Percentiles rank a stretch among this genome's conserved stretches.
phyloP scores from a whole-genome alignment of 306 rosid species.

The Lotus japonicus region DNA sequence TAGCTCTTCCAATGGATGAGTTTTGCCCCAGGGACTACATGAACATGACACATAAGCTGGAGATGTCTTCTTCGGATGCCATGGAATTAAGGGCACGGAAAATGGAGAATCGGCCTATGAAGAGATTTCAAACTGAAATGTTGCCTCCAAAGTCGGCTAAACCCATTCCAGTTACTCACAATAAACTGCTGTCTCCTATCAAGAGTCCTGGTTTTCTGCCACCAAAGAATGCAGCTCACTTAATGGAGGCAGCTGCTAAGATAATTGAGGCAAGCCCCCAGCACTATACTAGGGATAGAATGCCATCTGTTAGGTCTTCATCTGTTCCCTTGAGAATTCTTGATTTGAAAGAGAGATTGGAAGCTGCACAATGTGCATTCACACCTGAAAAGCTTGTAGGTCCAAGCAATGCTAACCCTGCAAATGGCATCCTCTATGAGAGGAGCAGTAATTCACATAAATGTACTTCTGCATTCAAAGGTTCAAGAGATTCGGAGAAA shows the following conservation, averaged over 20 bases:
- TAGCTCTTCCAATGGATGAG: constrained; percentile 31
- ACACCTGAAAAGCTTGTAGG: constrained; percentile 20
- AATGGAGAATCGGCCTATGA: constrained; percentile 39
- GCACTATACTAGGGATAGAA: constrained; percentile 41
- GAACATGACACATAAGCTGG: constrained; percentile 41
- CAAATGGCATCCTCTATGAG: constrained; percentile 34
- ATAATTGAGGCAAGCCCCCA: constrained; percentile 78
- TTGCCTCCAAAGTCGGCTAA: constrained; percentile 91
- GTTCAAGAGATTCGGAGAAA: constrained; percentile 37
- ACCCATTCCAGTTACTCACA: constrained; percentile 76
- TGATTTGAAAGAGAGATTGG: constrained; percentile 71
- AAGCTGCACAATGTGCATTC: constrained; percentile 56
- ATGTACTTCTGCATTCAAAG: constrained; percentile 33
- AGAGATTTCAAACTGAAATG: constrained; percentile 77
- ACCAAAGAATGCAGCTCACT: constrained; percentile 46
- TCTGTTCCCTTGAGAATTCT: constrained; percentile 73
- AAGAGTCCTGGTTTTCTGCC: constrained; percentile 59
- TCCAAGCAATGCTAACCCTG: constrained; percentile 13
- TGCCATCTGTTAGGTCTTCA: constrained; percentile 41
- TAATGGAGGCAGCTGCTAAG: constrained; percentile 91
- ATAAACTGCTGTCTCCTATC: constrained; percentile 80
- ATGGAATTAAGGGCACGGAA: constrained; percentile 41
- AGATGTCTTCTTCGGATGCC: constrained; percentile 45
- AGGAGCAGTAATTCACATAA: constrained; percentile 36
- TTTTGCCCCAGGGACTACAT: constrained; percentile 28